phyloP scores from a whole-genome alignment of 805 yeast species.

The Wickerhamiella shivajii region DNA sequence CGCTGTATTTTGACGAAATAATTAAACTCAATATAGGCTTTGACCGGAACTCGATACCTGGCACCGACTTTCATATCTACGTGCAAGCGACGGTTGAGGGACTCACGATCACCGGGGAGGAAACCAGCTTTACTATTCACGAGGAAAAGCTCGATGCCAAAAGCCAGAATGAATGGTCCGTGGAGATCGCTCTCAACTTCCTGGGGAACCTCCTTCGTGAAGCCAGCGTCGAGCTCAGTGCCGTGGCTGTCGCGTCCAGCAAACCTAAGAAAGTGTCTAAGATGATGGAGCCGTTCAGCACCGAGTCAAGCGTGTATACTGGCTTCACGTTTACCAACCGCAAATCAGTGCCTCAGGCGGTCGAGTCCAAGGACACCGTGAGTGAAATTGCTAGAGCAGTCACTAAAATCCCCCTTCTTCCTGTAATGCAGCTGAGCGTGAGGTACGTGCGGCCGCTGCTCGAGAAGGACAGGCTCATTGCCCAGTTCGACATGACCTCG shows the following conservation, averaged over 20 bases:
- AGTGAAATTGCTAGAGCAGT: constrained; percentile 13
- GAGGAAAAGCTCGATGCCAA: background rate
- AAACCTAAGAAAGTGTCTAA: no score
- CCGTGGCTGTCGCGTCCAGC: constrained; percentile 4
- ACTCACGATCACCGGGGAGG: background rate
- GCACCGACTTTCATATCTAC: background rate
- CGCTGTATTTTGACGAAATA: constrained; percentile 2
- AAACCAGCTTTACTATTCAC: background rate
- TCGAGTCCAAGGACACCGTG: no score
- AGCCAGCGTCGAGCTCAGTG: constrained; percentile 1
- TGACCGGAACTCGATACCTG: no score
- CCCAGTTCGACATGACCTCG: constrained; percentile 16
- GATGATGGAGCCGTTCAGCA: no score
- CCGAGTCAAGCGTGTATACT: no score
- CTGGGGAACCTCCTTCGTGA: background rate
- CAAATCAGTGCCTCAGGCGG: no score
- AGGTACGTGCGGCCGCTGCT: constrained; percentile 17
- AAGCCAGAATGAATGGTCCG: background rate
- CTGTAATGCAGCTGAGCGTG: constrained; percentile 16
- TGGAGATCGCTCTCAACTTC: background rate
- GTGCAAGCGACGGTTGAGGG: constrained; percentile 1
- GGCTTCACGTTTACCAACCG: no score
- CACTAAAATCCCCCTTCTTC: constrained; percentile 11
- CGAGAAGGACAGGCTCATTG: constrained; percentile 17
- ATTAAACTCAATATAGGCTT: background rate